Percentiles rank a stretch among this genome's conserved stretches.
Evolutionary conservation across 176 grass and related monocot species (phyloP).

Genomic region (Miscanthus lutarioriparius): DNA sequence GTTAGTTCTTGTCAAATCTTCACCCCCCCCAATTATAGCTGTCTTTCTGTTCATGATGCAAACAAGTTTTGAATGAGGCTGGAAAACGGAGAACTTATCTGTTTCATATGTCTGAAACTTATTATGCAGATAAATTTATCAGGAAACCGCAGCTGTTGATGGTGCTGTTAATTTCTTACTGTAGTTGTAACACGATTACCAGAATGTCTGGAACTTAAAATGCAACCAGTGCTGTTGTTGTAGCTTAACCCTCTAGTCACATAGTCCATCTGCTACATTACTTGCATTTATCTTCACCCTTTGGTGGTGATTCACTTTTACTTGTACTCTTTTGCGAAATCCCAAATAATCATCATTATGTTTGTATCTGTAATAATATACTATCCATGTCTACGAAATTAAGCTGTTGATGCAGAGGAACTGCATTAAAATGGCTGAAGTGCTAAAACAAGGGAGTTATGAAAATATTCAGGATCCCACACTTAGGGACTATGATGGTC

Average conservation of each 20-base stretch:
- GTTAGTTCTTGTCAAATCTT: not conserved
- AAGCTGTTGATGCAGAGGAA: not conserved
- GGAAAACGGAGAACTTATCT: not conserved
- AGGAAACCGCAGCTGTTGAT: too few species aligned
- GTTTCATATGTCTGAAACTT: too few species aligned
- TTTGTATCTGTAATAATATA: not conserved
- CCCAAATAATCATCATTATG: not conserved
- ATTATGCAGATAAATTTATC: too few species aligned
- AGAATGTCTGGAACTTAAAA: not conserved
- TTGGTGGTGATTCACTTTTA: not conserved
- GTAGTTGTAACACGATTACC: not conserved
- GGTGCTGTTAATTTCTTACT: too few species aligned
- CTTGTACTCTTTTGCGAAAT: not conserved
- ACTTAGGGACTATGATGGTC: not conserved
- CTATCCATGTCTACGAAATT: not conserved
- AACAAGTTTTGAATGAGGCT: not conserved
- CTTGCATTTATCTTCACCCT: not conserved
- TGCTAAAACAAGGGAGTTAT: not conserved
- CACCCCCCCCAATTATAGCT: too few species aligned
- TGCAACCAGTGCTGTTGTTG: not conserved
- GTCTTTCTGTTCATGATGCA: too few species aligned
- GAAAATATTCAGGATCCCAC: not conserved
- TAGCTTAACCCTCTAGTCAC: not conserved
- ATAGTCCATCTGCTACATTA: not conserved
- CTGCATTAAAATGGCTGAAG: not conserved